Evolutionary conservation across 192 early-diverging fungal species (phyloP), one percentile per base, ranked within the genome.

Genomic region (Oehlia diaphana): DNA sequence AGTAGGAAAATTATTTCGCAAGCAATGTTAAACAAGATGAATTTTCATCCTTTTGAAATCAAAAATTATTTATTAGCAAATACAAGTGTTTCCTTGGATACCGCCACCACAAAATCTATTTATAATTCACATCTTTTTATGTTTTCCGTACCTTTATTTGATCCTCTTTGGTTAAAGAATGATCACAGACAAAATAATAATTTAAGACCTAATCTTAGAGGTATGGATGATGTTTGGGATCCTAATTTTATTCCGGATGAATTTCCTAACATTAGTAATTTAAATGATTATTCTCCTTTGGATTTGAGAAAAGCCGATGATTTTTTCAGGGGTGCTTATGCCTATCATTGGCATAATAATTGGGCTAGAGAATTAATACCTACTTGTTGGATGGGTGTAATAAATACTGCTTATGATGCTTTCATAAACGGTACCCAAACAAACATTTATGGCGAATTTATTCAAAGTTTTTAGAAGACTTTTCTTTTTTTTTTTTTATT

Each of bases 291-390:
- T 19, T 9, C 23, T 66, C 64, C 64, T 26, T 66, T 66, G 28
- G 31, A 66, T 6, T 66, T 76, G 67, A 81, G 80, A 47, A 75
- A 79, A 10, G 78, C 80, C 8, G 80, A 84, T 58, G 47, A 74
- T 23, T 84, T 84, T 35, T 62, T 84, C 28, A 63, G 74, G 9
- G 83, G 83, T 9, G 83, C 83, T 28, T 84, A 80, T 65, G 80
- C 81, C 1, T 81, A 84, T 33, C 83, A 84, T 53, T 84, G 83
- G 83, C 83, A 84, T 33, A 84, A 84, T 37, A 80, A 63, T 21
- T 84, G 83, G 83, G 3, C 16, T 28, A 68, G 50, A 16, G 44
- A 72, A 10, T 79, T 81, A 47, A 63, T 72, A 2, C 78, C 80
- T n/a, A 65, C 77, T 23, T 82, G 80, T 69, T 84, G 83, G 83